Percentiles rank a stretch among this genome's conserved stretches.
phyloP scores from a whole-genome alignment of 169 alveolate species.

The Cystoisospora suis region DNA sequence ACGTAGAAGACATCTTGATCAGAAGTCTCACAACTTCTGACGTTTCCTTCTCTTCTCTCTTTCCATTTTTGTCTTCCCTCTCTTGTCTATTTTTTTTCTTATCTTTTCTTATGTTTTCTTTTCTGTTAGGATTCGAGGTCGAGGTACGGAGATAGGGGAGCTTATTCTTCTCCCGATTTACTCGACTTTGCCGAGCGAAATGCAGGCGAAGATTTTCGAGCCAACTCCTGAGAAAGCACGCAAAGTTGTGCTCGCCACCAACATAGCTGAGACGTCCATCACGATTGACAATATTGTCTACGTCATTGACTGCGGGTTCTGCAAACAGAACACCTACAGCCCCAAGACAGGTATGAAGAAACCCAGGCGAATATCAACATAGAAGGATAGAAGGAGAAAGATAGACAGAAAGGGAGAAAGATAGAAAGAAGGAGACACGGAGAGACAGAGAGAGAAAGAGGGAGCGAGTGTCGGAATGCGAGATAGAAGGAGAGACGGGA shows the following conservation, averaged over 20 bases:
- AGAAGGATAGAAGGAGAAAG: not conserved
- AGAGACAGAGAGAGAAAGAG: not conserved
- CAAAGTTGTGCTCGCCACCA: slow-evolving; percentile 97
- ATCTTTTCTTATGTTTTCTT: not conserved
- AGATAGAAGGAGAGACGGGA: not conserved
- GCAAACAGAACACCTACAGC: slow-evolving; percentile 95
- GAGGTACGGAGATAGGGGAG: slow-evolving; percentile 93
- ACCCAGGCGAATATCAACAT: not conserved
- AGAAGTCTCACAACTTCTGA: not conserved
- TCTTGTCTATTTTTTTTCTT: not conserved
- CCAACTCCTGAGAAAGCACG: slow-evolving; percentile 88
- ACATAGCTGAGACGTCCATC: slow-evolving; percentile 99
- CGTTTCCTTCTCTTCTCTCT: not conserved
- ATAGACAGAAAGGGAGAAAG: not conserved
- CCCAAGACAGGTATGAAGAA: slow-evolving; percentile 92
- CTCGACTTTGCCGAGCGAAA: slow-evolving; percentile 97
- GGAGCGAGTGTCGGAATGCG: not conserved
- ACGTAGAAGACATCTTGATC: too few relatives aligned
- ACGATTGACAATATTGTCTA: slow-evolving; percentile 98
- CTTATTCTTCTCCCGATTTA: slow-evolving; percentile 96
- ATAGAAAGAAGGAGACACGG: not conserved
- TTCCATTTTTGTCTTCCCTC: not conserved
- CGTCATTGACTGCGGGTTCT: slow-evolving; percentile 94
- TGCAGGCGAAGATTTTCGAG: slow-evolving; percentile 97
- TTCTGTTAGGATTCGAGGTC: slow-evolving; percentile 75